Conservation (phyloP, 129 eudicot species). For the Flaveria robusta region DNA sequence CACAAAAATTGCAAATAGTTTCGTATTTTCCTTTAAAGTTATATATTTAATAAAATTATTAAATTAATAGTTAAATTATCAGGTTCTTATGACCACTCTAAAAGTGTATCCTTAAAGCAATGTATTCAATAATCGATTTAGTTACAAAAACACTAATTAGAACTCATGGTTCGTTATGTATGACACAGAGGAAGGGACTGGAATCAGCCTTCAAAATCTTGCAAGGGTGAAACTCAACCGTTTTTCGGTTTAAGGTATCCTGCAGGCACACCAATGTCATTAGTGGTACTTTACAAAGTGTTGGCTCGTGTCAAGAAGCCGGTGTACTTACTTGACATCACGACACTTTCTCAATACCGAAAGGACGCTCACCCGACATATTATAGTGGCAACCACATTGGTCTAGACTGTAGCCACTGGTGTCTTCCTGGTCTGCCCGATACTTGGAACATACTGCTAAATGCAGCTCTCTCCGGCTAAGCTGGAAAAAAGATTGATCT, state of each 20-base stretch:
- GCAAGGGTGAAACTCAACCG: constrained; percentile 66
- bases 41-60: no score
- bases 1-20: no score
- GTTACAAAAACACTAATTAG: neutral
- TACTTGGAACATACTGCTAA: constrained; percentile 87
- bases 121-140: no score
- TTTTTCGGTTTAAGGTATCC: constrained; percentile 62
- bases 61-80: neutral
- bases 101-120: no score
- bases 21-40: no score
- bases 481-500: neutral
- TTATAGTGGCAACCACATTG: constrained; percentile 59
- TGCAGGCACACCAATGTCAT: constrained; percentile 62
- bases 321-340: constrained; percentile 67
- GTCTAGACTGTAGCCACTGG: constrained; percentile 94
- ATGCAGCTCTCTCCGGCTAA: constrained; percentile 56
- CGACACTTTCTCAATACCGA: constrained; percentile 68
- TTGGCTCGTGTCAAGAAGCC: constrained; percentile 70
- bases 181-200: constrained; percentile 74
- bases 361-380: constrained; percentile 77
- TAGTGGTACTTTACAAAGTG: constrained; percentile 69
- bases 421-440: constrained; percentile 96
- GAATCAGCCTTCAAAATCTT: constrained; percentile 68
- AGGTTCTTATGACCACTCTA: no score
- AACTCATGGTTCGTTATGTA: neutral